These are phyloP conservation scores for Galeopsis tetrahit DNA, from an alignment of 257 asterid genomes.

Conservation along the genomic window DNA sequence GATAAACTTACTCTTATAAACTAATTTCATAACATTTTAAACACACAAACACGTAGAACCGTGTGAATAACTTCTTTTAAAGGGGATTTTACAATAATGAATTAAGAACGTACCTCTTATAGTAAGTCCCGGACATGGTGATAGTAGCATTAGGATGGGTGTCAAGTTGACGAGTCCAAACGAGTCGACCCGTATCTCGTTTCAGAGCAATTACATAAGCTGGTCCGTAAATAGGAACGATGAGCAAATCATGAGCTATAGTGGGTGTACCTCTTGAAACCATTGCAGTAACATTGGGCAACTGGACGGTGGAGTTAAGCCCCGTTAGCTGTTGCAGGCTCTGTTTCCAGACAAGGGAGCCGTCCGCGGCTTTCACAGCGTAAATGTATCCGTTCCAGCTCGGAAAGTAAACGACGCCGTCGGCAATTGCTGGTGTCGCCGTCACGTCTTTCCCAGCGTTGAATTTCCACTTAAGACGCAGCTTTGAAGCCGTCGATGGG, in stretches of 20 bases:
- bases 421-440: conserved; percentile 48
- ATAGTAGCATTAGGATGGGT: conserved; percentile 45
- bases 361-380: conserved; percentile 51
- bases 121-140: conserved; percentile 61
- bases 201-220: conserved; percentile 47
- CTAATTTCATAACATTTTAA: too few relatives aligned
- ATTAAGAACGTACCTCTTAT: conserved; percentile 24
- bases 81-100: too few relatives aligned
- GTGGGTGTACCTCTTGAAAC: conserved; percentile 48
- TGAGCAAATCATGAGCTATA: conserved; percentile 42
- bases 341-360: conserved; percentile 51
- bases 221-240: conserved; percentile 49
- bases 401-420: conserved; percentile 48
- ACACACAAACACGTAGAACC: too few relatives aligned
- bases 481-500: too few relatives aligned
- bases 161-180: conserved; percentile 54
- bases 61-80: too few relatives aligned
- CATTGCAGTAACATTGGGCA: conserved; percentile 24
- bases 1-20: too few relatives aligned
- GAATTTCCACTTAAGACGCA: conserved; percentile 50
- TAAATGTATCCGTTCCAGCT: conserved; percentile 59
- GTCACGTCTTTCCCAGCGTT: conserved; percentile 43
- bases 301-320: conserved; percentile 17
- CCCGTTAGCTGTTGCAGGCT: conserved; percentile 44
- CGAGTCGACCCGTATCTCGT: conserved; percentile 41